Percentiles rank a stretch among this genome's conserved stretches.
Evolutionary conservation across 139 green algal genomes (phyloP).

Genomic region (Ettlia oleoabundans): DNA sequence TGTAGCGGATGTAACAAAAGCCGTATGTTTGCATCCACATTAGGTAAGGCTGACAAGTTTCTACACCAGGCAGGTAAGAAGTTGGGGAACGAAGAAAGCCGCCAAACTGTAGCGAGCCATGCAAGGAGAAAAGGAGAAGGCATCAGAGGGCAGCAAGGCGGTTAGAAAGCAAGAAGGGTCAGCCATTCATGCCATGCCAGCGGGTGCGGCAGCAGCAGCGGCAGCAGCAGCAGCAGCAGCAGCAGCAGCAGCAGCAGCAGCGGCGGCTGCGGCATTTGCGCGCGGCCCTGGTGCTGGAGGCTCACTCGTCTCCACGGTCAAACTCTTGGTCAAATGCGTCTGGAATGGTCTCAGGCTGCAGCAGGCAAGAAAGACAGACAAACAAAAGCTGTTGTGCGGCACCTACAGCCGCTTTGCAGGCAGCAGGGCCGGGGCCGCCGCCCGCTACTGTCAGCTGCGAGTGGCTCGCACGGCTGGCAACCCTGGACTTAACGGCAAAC

Average conservation of each 20-base stretch:
- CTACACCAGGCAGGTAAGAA: neutral
- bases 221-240: too few species aligned
- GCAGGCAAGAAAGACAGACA: neutral
- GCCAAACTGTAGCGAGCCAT: too few species aligned
- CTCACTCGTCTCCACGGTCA: constrained; percentile 12
- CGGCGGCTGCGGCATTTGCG: neutral
- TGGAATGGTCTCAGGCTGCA: neutral
- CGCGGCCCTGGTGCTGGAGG: neutral
- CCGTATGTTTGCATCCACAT: too few species aligned
- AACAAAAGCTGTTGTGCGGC: neutral
- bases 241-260: neutral
- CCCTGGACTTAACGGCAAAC: neutral
- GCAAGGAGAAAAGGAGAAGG: too few species aligned
- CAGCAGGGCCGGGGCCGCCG: neutral
- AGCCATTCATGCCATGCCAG: too few species aligned
- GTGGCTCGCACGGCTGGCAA: neutral
- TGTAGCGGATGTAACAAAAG: too few species aligned
- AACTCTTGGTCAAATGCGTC: constrained; percentile 11
- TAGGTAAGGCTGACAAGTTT: too few species aligned
- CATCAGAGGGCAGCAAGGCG: too few species aligned
- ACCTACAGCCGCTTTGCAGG: neutral
- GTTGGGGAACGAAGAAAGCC: neutral
- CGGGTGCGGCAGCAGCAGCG: too few species aligned
- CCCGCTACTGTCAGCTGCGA: neutral
- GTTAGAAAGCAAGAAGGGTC: too few species aligned